Evolutionary conservation across 2,329 filamentous ascomycete genomes (phyloP).

Genomic region (Beauveria varroae): DNA sequence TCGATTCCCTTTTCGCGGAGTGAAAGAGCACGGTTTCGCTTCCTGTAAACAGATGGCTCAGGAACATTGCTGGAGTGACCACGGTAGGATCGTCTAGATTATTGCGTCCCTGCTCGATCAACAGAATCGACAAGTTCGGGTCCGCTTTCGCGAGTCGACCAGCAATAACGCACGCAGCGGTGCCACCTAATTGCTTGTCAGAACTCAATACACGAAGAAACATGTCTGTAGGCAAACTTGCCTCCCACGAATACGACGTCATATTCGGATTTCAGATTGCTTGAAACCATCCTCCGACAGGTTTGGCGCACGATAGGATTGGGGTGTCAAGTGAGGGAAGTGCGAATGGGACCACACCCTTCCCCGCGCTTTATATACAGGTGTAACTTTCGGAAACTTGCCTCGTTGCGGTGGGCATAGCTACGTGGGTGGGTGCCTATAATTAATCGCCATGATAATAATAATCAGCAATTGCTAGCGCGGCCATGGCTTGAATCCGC

Average conservation of each 20-base stretch:
- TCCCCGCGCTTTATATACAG: not conserved
- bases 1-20: constrained; percentile 17
- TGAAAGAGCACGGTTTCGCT: constrained; percentile 19
- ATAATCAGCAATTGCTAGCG: not conserved
- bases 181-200: constrained; percentile 15
- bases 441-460: not conserved
- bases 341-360: not conserved
- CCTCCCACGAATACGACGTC: constrained; percentile 20
- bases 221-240: not conserved
- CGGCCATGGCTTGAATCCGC: not conserved
- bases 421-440: not conserved
- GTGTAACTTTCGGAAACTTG: not conserved
- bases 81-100: constrained; percentile 20
- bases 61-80: constrained; percentile 18
- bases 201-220: not conserved
- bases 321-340: not conserved
- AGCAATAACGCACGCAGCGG: constrained; percentile 21
- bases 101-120: constrained; percentile 22
- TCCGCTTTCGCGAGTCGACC: constrained; percentile 20
- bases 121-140: constrained; percentile 18
- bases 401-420: not conserved
- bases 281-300: not conserved
- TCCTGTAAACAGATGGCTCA: constrained; percentile 16
- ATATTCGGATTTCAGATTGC: constrained; percentile 12
- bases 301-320: not conserved